Conservation (phyloP, 805 yeast species). For the Sungouiozyma intestinalis region DNA sequence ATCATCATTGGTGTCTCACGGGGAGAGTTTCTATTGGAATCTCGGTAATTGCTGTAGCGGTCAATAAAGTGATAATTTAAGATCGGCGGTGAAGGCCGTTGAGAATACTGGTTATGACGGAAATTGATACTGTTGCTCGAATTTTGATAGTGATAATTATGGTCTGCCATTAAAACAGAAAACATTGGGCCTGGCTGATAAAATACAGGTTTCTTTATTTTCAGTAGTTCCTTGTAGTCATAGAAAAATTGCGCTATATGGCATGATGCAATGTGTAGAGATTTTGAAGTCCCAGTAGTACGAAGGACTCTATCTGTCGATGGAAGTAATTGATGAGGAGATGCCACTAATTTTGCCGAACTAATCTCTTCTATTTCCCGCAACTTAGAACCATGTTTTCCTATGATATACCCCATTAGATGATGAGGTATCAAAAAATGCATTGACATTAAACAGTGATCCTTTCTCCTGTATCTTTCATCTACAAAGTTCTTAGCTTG, state of each 20-base stretch:
- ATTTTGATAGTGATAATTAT: background rate
- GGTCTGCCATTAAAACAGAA: conserved; percentile 11
- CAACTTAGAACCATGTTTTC: conserved; percentile 62
- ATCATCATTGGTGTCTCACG: conserved; percentile 3
- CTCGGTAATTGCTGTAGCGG: background rate
- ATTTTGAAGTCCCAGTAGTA: conserved; percentile 74
- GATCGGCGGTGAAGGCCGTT: conserved; percentile 1
- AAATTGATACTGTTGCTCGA: conserved; percentile 1
- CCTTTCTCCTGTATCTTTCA: background rate
- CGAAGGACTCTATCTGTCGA: conserved; percentile 69
- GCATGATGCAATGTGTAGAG: conserved; percentile 74
- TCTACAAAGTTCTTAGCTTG: background rate
- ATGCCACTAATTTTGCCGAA: conserved; percentile 67
- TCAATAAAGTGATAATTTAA: background rate
- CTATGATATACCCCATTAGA: conserved; percentile 71
- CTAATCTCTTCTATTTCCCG: conserved; percentile 75
- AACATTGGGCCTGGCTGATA: conserved; percentile 25
- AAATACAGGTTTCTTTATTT: conserved; percentile 34
- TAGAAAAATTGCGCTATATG: conserved; percentile 59
- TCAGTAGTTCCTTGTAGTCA: conserved; percentile 41
- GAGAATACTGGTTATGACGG: conserved; percentile 1
- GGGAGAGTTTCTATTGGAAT: background rate
- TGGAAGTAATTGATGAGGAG: conserved; percentile 57
- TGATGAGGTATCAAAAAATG: conserved; percentile 66
- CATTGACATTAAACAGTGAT: conserved; percentile 43